Conservation (phyloP, 2,329 filamentous ascomycete species). For the Ilyonectria mors-panacis region DNA sequence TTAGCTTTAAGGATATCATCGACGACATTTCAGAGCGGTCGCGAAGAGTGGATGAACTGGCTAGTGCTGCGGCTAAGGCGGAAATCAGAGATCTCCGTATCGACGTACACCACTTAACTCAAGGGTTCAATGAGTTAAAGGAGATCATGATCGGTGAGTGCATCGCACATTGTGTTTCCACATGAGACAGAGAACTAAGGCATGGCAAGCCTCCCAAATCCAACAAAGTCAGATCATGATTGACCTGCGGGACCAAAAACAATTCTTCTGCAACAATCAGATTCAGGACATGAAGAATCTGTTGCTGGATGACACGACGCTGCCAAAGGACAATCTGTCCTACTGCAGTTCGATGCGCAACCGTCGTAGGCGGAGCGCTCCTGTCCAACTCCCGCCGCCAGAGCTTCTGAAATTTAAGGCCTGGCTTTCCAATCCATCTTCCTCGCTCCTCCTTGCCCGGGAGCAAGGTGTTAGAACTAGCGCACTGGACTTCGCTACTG, state of each 20-base stretch:
- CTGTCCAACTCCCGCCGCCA: not conserved
- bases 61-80: not conserved
- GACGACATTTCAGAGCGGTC: not conserved
- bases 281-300: not conserved
- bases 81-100: constrained; percentile 14
- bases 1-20: not conserved
- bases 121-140: not conserved
- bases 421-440: constrained; percentile 2
- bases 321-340: not conserved
- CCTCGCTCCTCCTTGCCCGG: not conserved
- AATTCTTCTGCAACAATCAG: constrained; percentile 3
- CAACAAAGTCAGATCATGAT: constrained; percentile 8
- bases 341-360: constrained; percentile 13
- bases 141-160: constrained; percentile 6
- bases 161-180: not conserved
- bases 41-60: not conserved
- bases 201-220: not conserved
- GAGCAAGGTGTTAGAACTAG: not conserved
- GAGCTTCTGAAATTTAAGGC: not conserved
- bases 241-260: constrained; percentile 1
- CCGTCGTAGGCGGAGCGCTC: not conserved
- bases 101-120: not conserved
- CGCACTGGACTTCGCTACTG: not conserved
- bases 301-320: not conserved
- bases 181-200: not conserved